Conservation (phyloP, 768 basidiomycete genomes). For the Boletales sp. region DNA sequence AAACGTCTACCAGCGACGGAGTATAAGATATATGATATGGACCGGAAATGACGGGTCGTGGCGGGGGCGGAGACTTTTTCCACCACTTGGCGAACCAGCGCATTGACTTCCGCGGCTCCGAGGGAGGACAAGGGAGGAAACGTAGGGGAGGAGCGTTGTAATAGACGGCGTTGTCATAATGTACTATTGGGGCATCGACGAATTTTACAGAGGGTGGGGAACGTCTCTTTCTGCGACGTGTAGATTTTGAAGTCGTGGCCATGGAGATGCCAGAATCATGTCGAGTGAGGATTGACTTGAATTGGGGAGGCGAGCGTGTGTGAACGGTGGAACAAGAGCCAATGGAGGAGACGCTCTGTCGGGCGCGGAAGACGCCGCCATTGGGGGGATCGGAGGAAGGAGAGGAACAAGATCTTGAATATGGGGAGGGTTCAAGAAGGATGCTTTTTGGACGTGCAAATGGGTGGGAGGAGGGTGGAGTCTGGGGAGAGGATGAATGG, state of each 20-base stretch:
- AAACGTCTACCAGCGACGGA: slow-evolving; percentile 30
- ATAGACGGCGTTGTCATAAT: slow-evolving; percentile 35
- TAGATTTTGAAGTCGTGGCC: slow-evolving; percentile 25
- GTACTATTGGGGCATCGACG: slow-evolving; percentile 59
- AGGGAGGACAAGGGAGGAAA: slow-evolving; percentile 10
- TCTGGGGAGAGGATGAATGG: slow-evolving; percentile 11
- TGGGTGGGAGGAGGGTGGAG: slow-evolving; percentile 18
- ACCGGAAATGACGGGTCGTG: slow-evolving; percentile 30
- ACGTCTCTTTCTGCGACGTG: slow-evolving; percentile 28
- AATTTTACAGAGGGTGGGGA: slow-evolving; percentile 60
- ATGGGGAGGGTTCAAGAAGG: slow-evolving; percentile 25
- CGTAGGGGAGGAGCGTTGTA: slow-evolving; percentile 12
- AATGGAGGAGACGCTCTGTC: slow-evolving; percentile 40
- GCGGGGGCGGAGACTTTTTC: slow-evolving; percentile 17
- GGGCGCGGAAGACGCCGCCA: slow-evolving; percentile 22
- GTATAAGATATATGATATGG: slow-evolving; percentile 28
- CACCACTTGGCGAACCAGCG: slow-evolving; percentile 30
- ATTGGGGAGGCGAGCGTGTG: slow-evolving; percentile 18
- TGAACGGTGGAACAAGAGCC: slow-evolving; percentile 30
- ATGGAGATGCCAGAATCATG: slow-evolving; percentile 48
- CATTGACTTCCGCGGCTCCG: slow-evolving; percentile 4
- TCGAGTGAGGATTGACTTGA: slow-evolving; percentile 59
- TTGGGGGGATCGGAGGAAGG: slow-evolving; percentile 15
- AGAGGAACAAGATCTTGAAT: slow-evolving; percentile 18
- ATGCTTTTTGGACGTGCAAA: slow-evolving; percentile 23